phyloP scores from a whole-genome alignment of 805 yeast genomes.

The Vanderwaltozyma polyspora region DNA sequence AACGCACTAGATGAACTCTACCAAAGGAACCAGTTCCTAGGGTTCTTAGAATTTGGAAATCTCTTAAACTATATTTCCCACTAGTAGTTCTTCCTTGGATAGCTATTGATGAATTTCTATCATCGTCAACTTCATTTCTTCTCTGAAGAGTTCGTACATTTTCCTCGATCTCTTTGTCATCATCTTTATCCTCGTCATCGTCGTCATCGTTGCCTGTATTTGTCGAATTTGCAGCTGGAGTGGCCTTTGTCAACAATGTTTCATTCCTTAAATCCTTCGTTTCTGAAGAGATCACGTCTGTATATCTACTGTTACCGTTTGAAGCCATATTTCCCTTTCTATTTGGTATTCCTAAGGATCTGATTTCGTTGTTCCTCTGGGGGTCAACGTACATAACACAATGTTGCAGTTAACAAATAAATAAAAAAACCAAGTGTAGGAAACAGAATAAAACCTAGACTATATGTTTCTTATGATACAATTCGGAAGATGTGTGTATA shows the following conservation, averaged over 20 bases:
- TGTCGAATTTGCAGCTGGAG: not conserved
- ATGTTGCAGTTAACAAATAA: too few species aligned
- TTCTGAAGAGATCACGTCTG: too few species aligned
- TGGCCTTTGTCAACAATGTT: too few species aligned
- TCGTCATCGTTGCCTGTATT: not conserved
- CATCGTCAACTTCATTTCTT: not conserved
- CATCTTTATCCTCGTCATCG: not conserved
- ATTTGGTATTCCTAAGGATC: conserved; percentile 6
- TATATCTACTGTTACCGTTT: not conserved
- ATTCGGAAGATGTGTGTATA: too few species aligned
- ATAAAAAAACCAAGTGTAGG: too few species aligned
- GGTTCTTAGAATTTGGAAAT: conserved; percentile 75
- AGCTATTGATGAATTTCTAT: not conserved
- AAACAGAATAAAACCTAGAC: too few species aligned
- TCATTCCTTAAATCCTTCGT: too few species aligned
- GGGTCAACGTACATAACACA: conserved; percentile 11
- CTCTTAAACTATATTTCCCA: conserved; percentile 73
- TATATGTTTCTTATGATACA: too few species aligned
- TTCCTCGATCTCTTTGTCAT: not conserved
- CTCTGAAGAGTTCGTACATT: not conserved
- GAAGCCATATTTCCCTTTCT: not conserved
- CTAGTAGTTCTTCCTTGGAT: conserved; percentile 8
- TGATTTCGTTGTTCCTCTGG: conserved; percentile 8
- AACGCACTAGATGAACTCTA: conserved; percentile 76
- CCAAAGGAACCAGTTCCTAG: conserved; percentile 93